Evolutionary conservation across 176 grass and related monocot species (phyloP), one percentile per base, ranked within the genome.

Genomic region (Cenchrus americanus): DNA sequence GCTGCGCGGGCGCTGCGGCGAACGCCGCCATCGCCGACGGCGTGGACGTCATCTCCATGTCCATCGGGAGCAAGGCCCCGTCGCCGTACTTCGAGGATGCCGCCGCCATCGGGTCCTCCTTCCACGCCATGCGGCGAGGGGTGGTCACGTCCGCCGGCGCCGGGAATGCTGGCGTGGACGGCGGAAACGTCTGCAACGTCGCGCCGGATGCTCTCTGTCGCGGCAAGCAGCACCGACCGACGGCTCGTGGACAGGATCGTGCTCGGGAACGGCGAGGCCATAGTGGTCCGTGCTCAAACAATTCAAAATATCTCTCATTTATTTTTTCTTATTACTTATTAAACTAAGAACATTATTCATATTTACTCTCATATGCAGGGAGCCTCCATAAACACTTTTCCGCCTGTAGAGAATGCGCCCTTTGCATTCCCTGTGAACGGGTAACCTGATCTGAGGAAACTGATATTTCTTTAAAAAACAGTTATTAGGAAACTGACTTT

Each of bases 1-100:
- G 75, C 0, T 5, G 7, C 7, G 0, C 0, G 13, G 2, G 1
- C 10, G 5, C 0, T 73, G 66, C 44, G 14, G 23, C 1, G 10
- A 1, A 88, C 2, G 65, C 83, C 1, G 65, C 86, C 5, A 13
- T 83, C 11, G 40, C 82, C 24, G 80, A 83, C 2, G 78, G 83
- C 8, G 62, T 84, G 2, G 82, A 84, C 58, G 58, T 61, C n/a
- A 61, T 61, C 58, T 61, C 58, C 58, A 4, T 61, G 3, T 61
- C 58, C 58, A 65, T 65, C 62, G 62, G 62, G 14, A 3, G 27
- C 62, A 1, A 3, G 5, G 14, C 5, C 1, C 27, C 62, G 6
- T 32, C 14, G 13, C 14, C 32, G 2, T 65, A 65, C 62, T 65
- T 65, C 27, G 27, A 34, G 5, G 62, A 65, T 13, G 62, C 14